phyloP scores from a whole-genome alignment of 2,329 filamentous ascomycete genomes.

The Aaosphaeria pasadenensis region DNA sequence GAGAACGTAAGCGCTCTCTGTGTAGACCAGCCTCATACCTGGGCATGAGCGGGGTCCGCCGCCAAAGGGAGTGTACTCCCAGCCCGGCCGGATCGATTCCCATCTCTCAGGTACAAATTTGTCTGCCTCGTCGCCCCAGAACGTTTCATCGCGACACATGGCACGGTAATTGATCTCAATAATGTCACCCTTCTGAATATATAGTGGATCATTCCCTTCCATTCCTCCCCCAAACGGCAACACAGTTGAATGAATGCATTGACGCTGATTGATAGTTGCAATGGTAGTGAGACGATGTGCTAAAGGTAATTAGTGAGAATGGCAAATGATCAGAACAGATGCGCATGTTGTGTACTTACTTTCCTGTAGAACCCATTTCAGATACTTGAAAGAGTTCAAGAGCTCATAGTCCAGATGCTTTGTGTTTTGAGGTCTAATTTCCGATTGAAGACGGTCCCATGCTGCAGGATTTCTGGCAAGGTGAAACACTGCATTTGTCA shows the following conservation, averaged over 20 bases:
- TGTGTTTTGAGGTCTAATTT: slow-evolving; percentile 6
- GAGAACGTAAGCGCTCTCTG: slow-evolving; percentile 4
- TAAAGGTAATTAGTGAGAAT: too few relatives aligned
- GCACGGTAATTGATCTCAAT: slow-evolving; percentile 3
- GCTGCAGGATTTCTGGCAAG: slow-evolving; percentile 9
- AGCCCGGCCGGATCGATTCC: slow-evolving; percentile 6
- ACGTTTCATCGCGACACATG: slow-evolving; percentile 1
- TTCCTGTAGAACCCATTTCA: slow-evolving; percentile 10
- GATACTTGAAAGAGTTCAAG: slow-evolving; percentile 13
- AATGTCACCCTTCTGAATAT: slow-evolving; percentile 3
- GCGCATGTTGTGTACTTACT: not conserved
- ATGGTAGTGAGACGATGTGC: not conserved
- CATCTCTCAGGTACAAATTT: slow-evolving; percentile 41
- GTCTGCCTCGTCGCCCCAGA: slow-evolving; percentile 33
- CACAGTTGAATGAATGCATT: not conserved
- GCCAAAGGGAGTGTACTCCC: slow-evolving; percentile 8
- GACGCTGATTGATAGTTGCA: not conserved
- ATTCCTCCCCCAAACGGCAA: slow-evolving; percentile 5
- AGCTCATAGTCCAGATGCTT: slow-evolving; percentile 12
- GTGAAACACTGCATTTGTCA: slow-evolving; percentile 15
- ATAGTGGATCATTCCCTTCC: not conserved
- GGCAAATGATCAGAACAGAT: not conserved
- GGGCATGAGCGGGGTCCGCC: slow-evolving; percentile 8
- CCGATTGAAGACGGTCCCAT: slow-evolving; percentile 11
- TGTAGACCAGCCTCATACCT: slow-evolving; percentile 4